These are phyloP conservation scores for Xenosphaeropsis pyriputrescens DNA, from an alignment of 2,329 filamentous ascomycete genomes.

Conservation along the genomic window DNA sequence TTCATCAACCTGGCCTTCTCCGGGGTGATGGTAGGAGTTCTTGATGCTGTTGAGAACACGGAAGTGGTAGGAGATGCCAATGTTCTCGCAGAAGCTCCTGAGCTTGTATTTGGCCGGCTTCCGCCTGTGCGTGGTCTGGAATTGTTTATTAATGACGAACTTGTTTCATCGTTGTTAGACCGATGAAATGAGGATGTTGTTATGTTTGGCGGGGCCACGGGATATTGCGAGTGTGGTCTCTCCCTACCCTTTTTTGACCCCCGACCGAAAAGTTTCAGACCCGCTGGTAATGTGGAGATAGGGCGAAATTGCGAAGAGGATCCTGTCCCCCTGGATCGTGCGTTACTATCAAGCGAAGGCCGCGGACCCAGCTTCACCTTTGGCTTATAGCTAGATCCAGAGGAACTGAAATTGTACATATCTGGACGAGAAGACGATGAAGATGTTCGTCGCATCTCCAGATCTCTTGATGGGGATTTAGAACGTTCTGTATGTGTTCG, in stretches of 20 bases:
- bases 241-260: slow-evolving; percentile 34
- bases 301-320: slow-evolving; percentile 48
- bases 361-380: slow-evolving; percentile 85
- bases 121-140: slow-evolving; percentile 15
- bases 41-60: slow-evolving; percentile 12
- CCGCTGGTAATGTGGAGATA: slow-evolving; percentile 65
- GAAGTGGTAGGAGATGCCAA: slow-evolving; percentile 7
- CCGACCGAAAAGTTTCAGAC: slow-evolving; percentile 57
- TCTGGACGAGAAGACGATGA: slow-evolving; percentile 38
- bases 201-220: slow-evolving; percentile 13
- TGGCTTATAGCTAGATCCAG: slow-evolving; percentile 41
- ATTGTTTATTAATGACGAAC: too few relatives aligned
- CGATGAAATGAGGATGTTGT: slow-evolving; percentile 12
- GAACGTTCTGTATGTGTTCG: too few relatives aligned
- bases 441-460: slow-evolving; percentile 17
- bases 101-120: slow-evolving; percentile 17
- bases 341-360: slow-evolving; percentile 54
- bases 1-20: slow-evolving; percentile 92
- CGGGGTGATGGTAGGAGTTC: slow-evolving; percentile 48
- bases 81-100: slow-evolving; percentile 10
- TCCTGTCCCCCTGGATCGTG: slow-evolving; percentile 41
- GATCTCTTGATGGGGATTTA: slow-evolving; percentile 8
- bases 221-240: slow-evolving; percentile 22
- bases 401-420: slow-evolving; percentile 31
- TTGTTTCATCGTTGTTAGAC: background rate